phyloP scores from a whole-genome alignment of 768 basidiomycete genomes.

The Suillus lakei region DNA sequence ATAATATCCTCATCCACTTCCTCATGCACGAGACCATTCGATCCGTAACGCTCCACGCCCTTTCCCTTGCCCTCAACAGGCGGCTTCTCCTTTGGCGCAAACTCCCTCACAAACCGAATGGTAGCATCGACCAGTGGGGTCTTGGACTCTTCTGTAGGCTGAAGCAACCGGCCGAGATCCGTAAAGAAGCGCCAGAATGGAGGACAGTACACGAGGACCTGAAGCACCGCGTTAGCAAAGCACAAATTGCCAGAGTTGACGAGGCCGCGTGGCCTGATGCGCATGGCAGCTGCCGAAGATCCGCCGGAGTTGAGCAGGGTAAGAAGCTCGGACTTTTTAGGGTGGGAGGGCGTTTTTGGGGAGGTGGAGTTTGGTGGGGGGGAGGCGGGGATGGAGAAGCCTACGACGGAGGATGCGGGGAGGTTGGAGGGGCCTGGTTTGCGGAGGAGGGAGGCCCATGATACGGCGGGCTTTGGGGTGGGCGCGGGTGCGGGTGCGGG shows the following conservation, averaged over 20 bases:
- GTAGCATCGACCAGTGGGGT: constrained; percentile 72
- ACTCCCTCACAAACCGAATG: constrained; percentile 79
- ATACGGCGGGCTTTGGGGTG: constrained; percentile 48
- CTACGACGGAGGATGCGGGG: constrained; percentile 73
- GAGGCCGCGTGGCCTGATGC: constrained; percentile 75
- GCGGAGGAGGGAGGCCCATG: constrained; percentile 77
- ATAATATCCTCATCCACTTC: constrained; percentile 55
- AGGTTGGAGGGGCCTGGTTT: constrained; percentile 49
- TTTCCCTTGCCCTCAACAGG: constrained; percentile 40
- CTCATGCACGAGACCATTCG: constrained; percentile 18
- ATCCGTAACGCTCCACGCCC: constrained; percentile 39
- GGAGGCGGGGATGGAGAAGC: constrained; percentile 71
- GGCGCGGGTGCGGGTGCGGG: constrained; percentile 20
- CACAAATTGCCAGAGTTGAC: constrained; percentile 98
- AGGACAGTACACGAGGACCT: constrained; percentile 87
- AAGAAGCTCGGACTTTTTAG: constrained; percentile 55
- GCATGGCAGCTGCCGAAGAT: constrained; percentile 23
- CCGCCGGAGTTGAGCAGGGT: constrained; percentile 54
- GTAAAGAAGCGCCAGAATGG: constrained; percentile 82
- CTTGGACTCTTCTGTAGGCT: constrained; percentile 30
- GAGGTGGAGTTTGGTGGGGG: constrained; percentile 28
- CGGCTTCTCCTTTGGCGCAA: constrained; percentile 40
- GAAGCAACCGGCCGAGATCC: constrained; percentile 64
- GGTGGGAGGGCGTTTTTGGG: constrained; percentile 34
- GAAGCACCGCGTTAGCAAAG: constrained; percentile 94